Evolutionary conservation across 1,284 basidiomycete genomes (phyloP).

Genomic region (Stereum hirsutum): DNA sequence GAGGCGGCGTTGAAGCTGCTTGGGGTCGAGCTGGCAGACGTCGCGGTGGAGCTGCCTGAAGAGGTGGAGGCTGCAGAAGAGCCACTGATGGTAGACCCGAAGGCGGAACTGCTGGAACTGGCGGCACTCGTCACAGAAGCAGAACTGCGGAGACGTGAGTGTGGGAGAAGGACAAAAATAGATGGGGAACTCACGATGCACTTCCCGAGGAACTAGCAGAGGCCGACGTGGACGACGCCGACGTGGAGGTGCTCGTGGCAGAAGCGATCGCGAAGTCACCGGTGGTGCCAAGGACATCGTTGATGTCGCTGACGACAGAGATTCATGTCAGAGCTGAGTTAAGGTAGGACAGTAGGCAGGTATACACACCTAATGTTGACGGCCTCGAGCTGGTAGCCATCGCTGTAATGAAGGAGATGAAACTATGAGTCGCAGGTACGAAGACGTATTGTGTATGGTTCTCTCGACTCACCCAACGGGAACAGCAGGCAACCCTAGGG

Average conservation of each 20-base stretch:
- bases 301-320: slow-evolving; percentile 32
- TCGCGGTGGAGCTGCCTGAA: background rate
- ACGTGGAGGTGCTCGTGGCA: slow-evolving; percentile 1
- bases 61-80: slow-evolving; percentile 4
- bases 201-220: no score
- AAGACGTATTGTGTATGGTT: background rate
- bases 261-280: slow-evolving; percentile 33
- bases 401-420: no score
- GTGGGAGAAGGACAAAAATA: no score
- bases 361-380: slow-evolving; percentile 32
- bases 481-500: slow-evolving; percentile 40
- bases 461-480: slow-evolving; percentile 32
- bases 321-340: slow-evolving; percentile 1
- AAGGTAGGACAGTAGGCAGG: background rate
- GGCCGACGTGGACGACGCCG: no score
- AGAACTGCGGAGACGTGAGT: no score
- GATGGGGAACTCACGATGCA: no score
- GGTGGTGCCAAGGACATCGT: slow-evolving; percentile 31
- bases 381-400: slow-evolving; percentile 42
- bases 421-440: slow-evolving; percentile 1
- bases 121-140: background rate
- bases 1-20: slow-evolving; percentile 12
- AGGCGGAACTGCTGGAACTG: background rate
- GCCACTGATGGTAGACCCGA: background rate
- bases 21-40: background rate